Conservation (phyloP, 2,329 filamentous ascomycete genomes). For the Claviceps paspali region DNA sequence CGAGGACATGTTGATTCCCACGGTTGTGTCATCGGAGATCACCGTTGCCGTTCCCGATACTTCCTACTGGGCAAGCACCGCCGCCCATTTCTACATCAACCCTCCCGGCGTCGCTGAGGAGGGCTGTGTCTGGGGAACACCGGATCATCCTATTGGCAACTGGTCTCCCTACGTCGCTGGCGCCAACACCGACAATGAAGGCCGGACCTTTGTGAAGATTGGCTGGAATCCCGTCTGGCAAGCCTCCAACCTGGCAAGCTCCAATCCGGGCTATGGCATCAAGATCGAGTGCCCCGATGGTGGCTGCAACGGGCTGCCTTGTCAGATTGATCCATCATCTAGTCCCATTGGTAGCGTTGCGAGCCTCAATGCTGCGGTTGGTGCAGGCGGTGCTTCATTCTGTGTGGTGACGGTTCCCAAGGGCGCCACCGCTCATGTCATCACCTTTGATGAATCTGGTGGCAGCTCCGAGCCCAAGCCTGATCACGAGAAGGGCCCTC, state of each 20-base stretch:
- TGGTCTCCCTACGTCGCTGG: slow-evolving; percentile 67
- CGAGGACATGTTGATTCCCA: slow-evolving; percentile 71
- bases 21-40: slow-evolving; percentile 40
- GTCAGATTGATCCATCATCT: slow-evolving; percentile 49
- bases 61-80: slow-evolving; percentile 56
- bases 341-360: slow-evolving; percentile 38
- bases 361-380: slow-evolving; percentile 36
- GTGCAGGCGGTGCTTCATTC: slow-evolving; percentile 54
- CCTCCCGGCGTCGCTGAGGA: slow-evolving; percentile 48
- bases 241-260: slow-evolving; percentile 34
- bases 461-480: slow-evolving; percentile 14
- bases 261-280: slow-evolving; percentile 50
- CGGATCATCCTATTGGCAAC: slow-evolving; percentile 49
- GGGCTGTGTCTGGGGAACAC: slow-evolving; percentile 59
- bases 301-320: slow-evolving; percentile 59
- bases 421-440: slow-evolving; percentile 50
- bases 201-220: slow-evolving; percentile 59
- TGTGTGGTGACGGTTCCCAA: slow-evolving; percentile 63
- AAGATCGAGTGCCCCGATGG: slow-evolving; percentile 53
- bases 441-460: slow-evolving; percentile 38
- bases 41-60: slow-evolving; percentile 55
- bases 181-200: slow-evolving; percentile 50
- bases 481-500: slow-evolving; percentile 4
- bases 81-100: slow-evolving; percentile 71
- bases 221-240: slow-evolving; percentile 66